Evolutionary conservation across 192 early-diverging fungal genomes (phyloP).

Genomic region (Linderina pennispora): DNA sequence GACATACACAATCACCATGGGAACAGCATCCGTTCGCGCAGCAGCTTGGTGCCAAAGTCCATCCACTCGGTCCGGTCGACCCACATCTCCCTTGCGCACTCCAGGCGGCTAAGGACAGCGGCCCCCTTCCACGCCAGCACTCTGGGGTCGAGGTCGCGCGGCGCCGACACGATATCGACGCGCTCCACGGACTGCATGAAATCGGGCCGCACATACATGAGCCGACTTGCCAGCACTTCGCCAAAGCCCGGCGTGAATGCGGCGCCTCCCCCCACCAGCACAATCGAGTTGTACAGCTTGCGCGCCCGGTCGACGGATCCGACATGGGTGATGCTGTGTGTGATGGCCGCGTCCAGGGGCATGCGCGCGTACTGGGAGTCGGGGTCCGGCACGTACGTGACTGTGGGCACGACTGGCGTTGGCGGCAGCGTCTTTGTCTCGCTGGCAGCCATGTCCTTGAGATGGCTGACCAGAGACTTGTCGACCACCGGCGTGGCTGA

Average conservation of each 20-base stretch:
- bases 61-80: conserved; percentile 66
- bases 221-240: conserved; percentile 22
- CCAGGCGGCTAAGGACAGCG: conserved; percentile 69
- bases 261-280: conserved; percentile 82
- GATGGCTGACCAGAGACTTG: background rate
- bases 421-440: conserved; percentile 8
- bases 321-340: conserved; percentile 58
- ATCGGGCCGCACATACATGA: conserved; percentile 29
- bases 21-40: conserved; percentile 62
- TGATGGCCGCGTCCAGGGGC: conserved; percentile 64
- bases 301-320: conserved; percentile 65
- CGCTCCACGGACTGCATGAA: conserved; percentile 44
- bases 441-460: conserved; percentile 2
- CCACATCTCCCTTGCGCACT: conserved; percentile 77
- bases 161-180: conserved; percentile 65
- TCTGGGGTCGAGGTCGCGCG: conserved; percentile 77
- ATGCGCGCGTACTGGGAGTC: conserved; percentile 31
- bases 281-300: conserved; percentile 68
- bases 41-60: conserved; percentile 56
- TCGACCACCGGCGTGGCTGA: background rate
- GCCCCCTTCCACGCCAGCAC: conserved; percentile 87
- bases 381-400: conserved; percentile 23
- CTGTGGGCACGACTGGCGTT: conserved; percentile 6
- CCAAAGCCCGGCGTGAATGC: conserved; percentile 58
- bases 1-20: conserved; percentile 44